Evolutionary conservation across 148 eudicot genomes (phyloP).

Genomic region (Polygonum aviculare): DNA sequence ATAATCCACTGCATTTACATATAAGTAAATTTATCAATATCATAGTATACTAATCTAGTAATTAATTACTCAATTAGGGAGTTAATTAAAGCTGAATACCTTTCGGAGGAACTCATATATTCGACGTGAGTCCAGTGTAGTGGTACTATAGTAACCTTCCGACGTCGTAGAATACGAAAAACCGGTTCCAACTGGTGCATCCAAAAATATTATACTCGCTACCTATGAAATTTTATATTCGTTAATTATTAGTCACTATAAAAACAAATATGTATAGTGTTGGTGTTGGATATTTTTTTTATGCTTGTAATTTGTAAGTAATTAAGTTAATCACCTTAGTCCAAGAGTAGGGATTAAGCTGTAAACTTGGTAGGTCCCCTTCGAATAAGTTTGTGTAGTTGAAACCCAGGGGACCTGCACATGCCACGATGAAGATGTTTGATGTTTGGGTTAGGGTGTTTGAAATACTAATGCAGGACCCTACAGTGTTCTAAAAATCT

Average conservation of each 20-base stretch:
- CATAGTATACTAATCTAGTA: too few relatives aligned
- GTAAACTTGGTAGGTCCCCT: background rate
- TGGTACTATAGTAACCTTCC: background rate
- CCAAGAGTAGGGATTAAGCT: conserved; percentile 8
- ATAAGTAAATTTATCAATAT: too few relatives aligned
- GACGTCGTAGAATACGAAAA: conserved; percentile 21
- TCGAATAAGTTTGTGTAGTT: background rate
- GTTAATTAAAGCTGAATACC: background rate
- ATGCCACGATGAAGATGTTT: too few relatives aligned
- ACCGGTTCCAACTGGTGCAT: conserved; percentile 22
- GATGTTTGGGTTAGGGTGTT: too few relatives aligned
- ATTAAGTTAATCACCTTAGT: background rate
- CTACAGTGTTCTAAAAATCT: too few relatives aligned
- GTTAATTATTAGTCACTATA: background rate
- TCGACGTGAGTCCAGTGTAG: background rate
- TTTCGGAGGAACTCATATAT: conserved; percentile 16
- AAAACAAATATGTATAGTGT: conserved; percentile 14
- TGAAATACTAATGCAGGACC: too few relatives aligned
- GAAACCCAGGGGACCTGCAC: background rate
- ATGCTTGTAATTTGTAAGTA: too few relatives aligned
- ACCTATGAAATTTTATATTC: background rate
- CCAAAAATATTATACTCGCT: conserved; percentile 20
- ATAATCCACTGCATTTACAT: conserved; percentile 22
- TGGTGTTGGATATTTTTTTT: background rate
- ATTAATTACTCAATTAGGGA: too few relatives aligned